Percentiles rank a stretch among this genome's conserved stretches.
phyloP scores from a whole-genome alignment of 2,329 filamentous ascomycete genomes.

The Escovopsis sp. region DNA sequence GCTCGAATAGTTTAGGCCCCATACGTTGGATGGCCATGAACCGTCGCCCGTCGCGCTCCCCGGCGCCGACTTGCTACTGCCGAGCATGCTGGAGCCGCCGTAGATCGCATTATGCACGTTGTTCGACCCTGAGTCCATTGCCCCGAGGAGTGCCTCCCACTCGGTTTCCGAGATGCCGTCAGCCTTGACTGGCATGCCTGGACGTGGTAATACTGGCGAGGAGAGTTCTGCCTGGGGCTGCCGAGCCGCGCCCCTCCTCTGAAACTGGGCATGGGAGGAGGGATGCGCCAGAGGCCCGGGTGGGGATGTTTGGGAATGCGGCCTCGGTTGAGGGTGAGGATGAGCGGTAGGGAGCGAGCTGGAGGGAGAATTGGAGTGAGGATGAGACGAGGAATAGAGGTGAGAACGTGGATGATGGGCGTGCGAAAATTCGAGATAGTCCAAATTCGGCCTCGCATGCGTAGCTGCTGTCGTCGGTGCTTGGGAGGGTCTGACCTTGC shows the following conservation, averaged over 20 bases:
- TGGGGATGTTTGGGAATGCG: too few species aligned
- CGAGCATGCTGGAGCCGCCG: constrained; percentile 42
- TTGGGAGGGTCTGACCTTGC: constrained; percentile 3
- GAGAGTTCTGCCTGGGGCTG: too few species aligned
- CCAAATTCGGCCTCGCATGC: constrained; percentile 29
- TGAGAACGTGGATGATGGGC: constrained; percentile 25
- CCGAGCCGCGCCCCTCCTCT: too few species aligned
- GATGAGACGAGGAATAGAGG: constrained; percentile 31
- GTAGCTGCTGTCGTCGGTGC: background rate
- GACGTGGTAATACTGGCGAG: constrained; percentile 16
- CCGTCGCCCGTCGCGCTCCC: too few species aligned
- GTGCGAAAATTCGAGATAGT: constrained; percentile 32
- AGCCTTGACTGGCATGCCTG: constrained; percentile 15
- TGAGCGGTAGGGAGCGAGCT: constrained; percentile 23
- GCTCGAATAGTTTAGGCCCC: constrained; percentile 37
- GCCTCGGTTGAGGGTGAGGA: too few species aligned
- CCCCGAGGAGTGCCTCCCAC: constrained; percentile 71
- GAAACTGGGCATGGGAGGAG: too few species aligned
- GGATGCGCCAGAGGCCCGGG: too few species aligned
- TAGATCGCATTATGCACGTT: constrained; percentile 82
- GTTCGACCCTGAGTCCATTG: constrained; percentile 62
- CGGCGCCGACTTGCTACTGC: constrained; percentile 28
- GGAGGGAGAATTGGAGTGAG: constrained; percentile 11
- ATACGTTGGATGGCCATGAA: constrained; percentile 41
- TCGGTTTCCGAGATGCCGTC: constrained; percentile 46